Conservation (phyloP, 2,329 filamentous ascomycete species). For the Trichoderma brevicompactum region DNA sequence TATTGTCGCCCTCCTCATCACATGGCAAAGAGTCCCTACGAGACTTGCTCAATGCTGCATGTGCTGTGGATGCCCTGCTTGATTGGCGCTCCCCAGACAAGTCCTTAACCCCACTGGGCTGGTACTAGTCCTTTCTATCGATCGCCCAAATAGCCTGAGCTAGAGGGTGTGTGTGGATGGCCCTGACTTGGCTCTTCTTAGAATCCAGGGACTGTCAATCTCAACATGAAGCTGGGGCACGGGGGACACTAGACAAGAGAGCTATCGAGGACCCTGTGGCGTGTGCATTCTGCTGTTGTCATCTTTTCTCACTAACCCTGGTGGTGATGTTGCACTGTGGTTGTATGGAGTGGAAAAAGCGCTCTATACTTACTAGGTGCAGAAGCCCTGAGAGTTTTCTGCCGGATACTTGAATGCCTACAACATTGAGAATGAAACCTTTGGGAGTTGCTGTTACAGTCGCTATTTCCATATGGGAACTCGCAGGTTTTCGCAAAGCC, state of each 20-base stretch:
- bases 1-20: no score
- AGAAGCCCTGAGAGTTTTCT: neutral
- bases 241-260: neutral
- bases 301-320: neutral
- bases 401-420: neutral
- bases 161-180: neutral
- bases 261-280: constrained; percentile 9
- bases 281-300: constrained; percentile 9
- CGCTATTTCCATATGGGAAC: neutral
- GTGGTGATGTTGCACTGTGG: neutral
- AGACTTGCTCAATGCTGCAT: constrained; percentile 20
- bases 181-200: neutral
- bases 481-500: neutral
- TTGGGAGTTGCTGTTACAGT: no score
- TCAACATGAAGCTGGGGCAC: neutral
- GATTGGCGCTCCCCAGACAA: constrained; percentile 30
- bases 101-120: neutral
- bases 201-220: constrained; percentile 18
- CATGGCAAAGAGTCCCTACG: neutral
- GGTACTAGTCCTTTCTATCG: neutral
- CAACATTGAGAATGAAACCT: neutral
- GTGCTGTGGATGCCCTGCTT: constrained; percentile 29
- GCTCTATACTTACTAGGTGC: neutral
- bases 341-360: neutral
- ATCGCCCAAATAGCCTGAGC: constrained; percentile 5